phyloP scores from a whole-genome alignment of 305 asterid species.

The Stenogyne calaminthoides region DNA sequence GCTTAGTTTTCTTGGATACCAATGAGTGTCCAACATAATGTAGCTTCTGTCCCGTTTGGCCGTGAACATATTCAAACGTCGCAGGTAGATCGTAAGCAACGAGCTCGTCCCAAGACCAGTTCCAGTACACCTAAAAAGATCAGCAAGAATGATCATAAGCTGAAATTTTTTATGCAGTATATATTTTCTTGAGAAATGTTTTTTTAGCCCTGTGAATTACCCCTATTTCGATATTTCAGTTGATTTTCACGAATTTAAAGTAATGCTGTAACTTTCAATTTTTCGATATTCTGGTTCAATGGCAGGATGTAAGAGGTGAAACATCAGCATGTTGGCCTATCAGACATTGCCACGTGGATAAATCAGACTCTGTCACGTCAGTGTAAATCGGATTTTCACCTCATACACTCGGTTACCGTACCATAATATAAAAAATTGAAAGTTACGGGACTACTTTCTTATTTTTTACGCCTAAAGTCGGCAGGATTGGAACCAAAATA shows the following conservation, averaged over 20 bases:
- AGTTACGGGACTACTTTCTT: neutral
- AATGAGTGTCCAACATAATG: conserved; percentile 71
- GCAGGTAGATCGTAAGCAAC: conserved; percentile 58
- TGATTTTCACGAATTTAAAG: too few relatives aligned
- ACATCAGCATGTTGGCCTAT: neutral
- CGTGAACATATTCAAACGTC: conserved; percentile 42
- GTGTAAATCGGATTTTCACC: neutral
- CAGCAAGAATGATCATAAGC: neutral
- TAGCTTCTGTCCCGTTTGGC: conserved; percentile 50
- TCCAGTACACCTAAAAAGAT: conserved; percentile 49
- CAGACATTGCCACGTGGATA: neutral
- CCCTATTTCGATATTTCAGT: neutral
- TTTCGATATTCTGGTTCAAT: neutral
- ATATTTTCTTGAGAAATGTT: neutral
- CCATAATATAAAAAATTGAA: too few relatives aligned
- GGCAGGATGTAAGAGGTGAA: too few relatives aligned
- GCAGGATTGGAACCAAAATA: neutral
- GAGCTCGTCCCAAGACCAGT: conserved; percentile 76
- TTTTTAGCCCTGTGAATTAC: neutral
- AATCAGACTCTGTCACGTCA: neutral
- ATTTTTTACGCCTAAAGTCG: neutral
- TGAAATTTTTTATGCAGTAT: neutral
- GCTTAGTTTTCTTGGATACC: conserved; percentile 31
- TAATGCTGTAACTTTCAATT: neutral
- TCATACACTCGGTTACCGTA: neutral